Evolutionary conservation across 2,329 filamentous ascomycete genomes (phyloP).

Genomic region (Penicillium sclerotigenum): DNA sequence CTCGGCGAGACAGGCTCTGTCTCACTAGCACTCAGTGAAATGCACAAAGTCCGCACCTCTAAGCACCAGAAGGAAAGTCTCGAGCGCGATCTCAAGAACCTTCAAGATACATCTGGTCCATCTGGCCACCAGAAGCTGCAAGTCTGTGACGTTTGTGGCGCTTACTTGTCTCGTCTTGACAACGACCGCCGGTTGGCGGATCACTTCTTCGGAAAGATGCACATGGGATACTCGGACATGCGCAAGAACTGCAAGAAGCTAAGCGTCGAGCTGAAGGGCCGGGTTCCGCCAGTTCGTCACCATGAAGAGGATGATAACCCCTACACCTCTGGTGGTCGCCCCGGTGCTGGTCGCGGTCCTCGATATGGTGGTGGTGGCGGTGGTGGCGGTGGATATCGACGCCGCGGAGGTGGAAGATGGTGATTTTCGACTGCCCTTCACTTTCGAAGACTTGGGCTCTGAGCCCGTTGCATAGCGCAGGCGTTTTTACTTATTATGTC

Average conservation of each 20-base stretch:
- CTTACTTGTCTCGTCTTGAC: constrained; percentile 86
- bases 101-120: constrained; percentile 88
- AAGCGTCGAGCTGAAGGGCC: constrained; percentile 77
- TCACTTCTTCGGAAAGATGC: constrained; percentile 99
- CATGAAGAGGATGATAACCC: constrained; percentile 55
- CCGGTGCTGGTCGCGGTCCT: constrained; percentile 45
- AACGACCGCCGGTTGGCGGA: constrained; percentile 92
- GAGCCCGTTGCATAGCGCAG: constrained; percentile 42
- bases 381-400: constrained; percentile 48
- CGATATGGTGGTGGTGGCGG: constrained; percentile 44
- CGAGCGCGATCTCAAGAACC: constrained; percentile 82
- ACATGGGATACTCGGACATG: constrained; percentile 97
- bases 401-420: constrained; percentile 42
- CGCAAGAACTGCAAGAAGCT: constrained; percentile 87
- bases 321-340: constrained; percentile 44
- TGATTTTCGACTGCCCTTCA: constrained; percentile 24
- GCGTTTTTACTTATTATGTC: constrained; percentile 35
- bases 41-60: constrained; percentile 77
- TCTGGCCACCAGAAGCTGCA: constrained; percentile 96
- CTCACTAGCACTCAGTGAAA: constrained; percentile 77
- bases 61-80: constrained; percentile 77
- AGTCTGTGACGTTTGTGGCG: constrained; percentile 97
- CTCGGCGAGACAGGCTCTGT: constrained; percentile 80
- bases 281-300: constrained; percentile 59
- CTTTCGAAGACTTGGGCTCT: constrained; percentile 7